These are phyloP conservation scores for Fraxinus xanthoxyloides DNA, from an alignment of 305 asterid species.

Conservation along the genomic window DNA sequence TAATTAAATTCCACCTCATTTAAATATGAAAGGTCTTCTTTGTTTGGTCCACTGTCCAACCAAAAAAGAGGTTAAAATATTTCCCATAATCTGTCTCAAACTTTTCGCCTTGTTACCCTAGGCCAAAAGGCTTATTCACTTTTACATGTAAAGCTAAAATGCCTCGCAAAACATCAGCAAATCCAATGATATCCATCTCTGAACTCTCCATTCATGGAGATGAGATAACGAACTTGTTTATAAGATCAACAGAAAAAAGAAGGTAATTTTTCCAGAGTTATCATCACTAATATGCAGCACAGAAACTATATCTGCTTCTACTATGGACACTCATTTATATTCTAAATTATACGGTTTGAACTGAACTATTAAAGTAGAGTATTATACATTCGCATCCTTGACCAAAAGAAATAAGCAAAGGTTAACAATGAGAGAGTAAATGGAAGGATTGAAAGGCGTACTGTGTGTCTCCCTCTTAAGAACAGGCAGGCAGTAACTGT, in stretches of 20 bases:
- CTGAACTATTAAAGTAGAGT: background rate
- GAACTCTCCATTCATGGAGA: background rate
- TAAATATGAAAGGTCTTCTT: background rate
- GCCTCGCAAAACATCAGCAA: background rate
- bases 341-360: background rate
- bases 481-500: slow-evolving; percentile 87
- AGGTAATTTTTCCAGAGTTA: background rate
- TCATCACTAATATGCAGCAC: background rate
- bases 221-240: background rate
- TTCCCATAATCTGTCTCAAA: background rate
- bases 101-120: background rate
- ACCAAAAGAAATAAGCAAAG: background rate
- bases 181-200: background rate
- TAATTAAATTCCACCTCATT: background rate
- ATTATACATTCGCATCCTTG: background rate
- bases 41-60: background rate
- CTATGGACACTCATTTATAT: background rate
- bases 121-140: background rate
- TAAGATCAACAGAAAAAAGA: background rate
- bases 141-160: background rate
- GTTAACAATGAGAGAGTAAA: background rate
- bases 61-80: background rate
- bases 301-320: background rate
- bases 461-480: slow-evolving; percentile 87
- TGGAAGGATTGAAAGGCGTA: slow-evolving; percentile 29